phyloP scores from a whole-genome alignment of 495 filamentous ascomycete genomes.

The Sabuloglossum arenarium region DNA sequence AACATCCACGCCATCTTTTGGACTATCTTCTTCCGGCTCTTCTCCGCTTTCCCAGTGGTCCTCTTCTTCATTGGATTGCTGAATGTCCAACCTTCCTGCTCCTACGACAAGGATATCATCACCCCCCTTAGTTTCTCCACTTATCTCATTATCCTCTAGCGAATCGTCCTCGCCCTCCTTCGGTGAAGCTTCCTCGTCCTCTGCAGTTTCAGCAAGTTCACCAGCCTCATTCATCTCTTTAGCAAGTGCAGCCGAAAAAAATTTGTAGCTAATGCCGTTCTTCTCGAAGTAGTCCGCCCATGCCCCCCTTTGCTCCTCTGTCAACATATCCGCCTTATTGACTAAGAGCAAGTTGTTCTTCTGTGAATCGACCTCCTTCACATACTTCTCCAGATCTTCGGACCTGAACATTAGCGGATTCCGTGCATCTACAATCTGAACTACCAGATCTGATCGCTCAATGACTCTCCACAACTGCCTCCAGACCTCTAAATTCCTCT shows the following conservation, averaged over 20 bases:
- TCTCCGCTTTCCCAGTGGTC: slow-evolving; percentile 19
- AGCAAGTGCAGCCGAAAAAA: slow-evolving; percentile 86
- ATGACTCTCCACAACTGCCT: slow-evolving; percentile 97
- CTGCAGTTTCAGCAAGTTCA: slow-evolving; percentile 11
- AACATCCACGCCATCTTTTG: slow-evolving; percentile 14
- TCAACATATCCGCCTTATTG: slow-evolving; percentile 99
- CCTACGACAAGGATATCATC: slow-evolving; percentile 6
- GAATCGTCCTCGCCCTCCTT: slow-evolving; percentile 24
- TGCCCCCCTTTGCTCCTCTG: slow-evolving; percentile 51
- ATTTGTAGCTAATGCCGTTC: slow-evolving; percentile 66
- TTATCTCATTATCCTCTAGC: slow-evolving; percentile 23
- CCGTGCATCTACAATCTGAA: slow-evolving; percentile 96
- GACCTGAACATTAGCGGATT: slow-evolving; percentile 88
- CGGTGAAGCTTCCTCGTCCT: slow-evolving; percentile 19
- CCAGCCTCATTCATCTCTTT: slow-evolving; percentile 66
- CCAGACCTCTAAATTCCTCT: slow-evolving; percentile 96
- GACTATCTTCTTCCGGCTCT: slow-evolving; percentile 12
- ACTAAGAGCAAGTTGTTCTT: slow-evolving; percentile 89
- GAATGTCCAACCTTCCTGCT: slow-evolving; percentile 9
- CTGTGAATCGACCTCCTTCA: slow-evolving; percentile 69
- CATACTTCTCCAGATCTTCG: slow-evolving; percentile 83
- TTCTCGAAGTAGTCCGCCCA: slow-evolving; percentile 84
- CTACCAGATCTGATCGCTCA: slow-evolving; percentile 84
- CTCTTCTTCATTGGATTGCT: slow-evolving; percentile 21
- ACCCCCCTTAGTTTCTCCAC: slow-evolving; percentile 10